Percentiles rank a stretch among this genome's conserved stretches.
Conservation (phyloP, 805 yeast genomes). For the Clavispora asparagi region DNA sequence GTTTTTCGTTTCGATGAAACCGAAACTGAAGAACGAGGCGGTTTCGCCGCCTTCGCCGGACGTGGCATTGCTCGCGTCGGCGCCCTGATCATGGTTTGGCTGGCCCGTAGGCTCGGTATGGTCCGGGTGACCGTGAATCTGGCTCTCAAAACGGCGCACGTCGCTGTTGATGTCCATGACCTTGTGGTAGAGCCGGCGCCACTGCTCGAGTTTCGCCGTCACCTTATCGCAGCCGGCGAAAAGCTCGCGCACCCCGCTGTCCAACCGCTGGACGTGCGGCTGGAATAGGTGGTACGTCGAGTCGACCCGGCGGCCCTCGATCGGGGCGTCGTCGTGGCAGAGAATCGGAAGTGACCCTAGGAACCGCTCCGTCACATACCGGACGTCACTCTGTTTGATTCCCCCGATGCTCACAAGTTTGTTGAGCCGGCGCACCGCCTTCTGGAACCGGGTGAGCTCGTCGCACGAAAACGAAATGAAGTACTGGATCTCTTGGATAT, state of each 20-base stretch:
- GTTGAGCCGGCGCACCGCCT: slow-evolving; percentile 27
- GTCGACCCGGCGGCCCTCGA: slow-evolving; percentile 3
- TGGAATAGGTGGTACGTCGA: slow-evolving; percentile 2
- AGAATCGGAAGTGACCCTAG: slow-evolving; percentile 1
- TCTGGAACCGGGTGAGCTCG: slow-evolving; percentile 34
- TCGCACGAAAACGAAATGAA: slow-evolving; percentile 43
- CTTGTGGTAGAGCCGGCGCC: slow-evolving; percentile 26
- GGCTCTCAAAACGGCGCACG: slow-evolving; percentile 22
- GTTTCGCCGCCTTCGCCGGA: not conserved
- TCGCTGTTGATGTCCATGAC: slow-evolving; percentile 27
- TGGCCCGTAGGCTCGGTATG: no score
- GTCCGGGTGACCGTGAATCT: slow-evolving; percentile 4
- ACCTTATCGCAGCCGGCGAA: slow-evolving; percentile 19
- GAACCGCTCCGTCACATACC: slow-evolving; percentile 15
- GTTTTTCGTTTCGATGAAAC: slow-evolving; percentile 49
- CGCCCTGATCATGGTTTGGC: slow-evolving; percentile 4
- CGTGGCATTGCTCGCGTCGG: not conserved
- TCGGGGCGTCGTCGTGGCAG: not conserved
- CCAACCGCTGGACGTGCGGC: slow-evolving; percentile 20
- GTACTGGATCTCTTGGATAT: slow-evolving; percentile 38
- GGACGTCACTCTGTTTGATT: slow-evolving; percentile 29
- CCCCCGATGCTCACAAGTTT: slow-evolving; percentile 30
- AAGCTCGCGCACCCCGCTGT: slow-evolving; percentile 19
- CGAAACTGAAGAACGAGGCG: slow-evolving; percentile 28
- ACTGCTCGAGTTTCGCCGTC: slow-evolving; percentile 19